phyloP scores from a whole-genome alignment of 2,329 filamentous ascomycete genomes.

The Harringtonia lauricola region DNA sequence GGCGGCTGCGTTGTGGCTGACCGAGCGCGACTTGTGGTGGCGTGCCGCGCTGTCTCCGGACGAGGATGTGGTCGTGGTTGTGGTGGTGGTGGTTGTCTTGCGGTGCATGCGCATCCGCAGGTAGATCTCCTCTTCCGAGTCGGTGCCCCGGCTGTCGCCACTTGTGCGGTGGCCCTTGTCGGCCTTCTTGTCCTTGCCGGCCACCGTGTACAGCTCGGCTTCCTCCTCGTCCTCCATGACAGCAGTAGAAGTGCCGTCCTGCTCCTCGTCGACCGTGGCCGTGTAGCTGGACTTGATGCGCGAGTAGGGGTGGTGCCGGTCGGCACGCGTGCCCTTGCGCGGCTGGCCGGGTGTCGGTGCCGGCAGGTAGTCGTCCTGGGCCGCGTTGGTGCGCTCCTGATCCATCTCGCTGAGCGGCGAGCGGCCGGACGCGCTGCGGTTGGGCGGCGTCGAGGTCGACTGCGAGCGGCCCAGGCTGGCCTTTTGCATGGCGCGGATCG shows the following conservation, averaged over 20 bases:
- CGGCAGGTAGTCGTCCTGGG: slow-evolving; percentile 85
- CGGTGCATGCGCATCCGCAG: slow-evolving; percentile 60
- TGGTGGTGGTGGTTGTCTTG: slow-evolving; percentile 36
- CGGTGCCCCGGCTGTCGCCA: slow-evolving; percentile 38
- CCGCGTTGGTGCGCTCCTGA: slow-evolving; percentile 58
- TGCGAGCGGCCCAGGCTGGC: slow-evolving; percentile 41
- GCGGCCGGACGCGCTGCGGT: slow-evolving; percentile 62
- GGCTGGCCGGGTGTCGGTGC: slow-evolving; percentile 94
- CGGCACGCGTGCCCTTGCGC: slow-evolving; percentile 69
- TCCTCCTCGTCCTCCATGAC: slow-evolving; percentile 36
- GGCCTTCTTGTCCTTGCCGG: slow-evolving; percentile 49
- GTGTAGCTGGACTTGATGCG: slow-evolving; percentile 38
- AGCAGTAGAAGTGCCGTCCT: too few species aligned
- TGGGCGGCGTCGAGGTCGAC: slow-evolving; percentile 65
- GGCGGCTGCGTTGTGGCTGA: slow-evolving; percentile 65
- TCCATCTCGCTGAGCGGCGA: slow-evolving; percentile 92
- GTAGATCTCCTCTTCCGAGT: slow-evolving; percentile 76
- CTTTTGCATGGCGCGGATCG: slow-evolving; percentile 51
- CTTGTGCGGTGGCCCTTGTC: slow-evolving; percentile 51
- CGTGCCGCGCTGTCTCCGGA: slow-evolving; percentile 43
- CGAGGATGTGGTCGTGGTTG: slow-evolving; percentile 35
- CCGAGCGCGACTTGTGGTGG: slow-evolving; percentile 56
- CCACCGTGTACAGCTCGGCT: slow-evolving; percentile 16
- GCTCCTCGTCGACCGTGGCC: slow-evolving; percentile 38
- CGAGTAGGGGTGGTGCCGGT: slow-evolving; percentile 62